These are phyloP conservation scores for Argentina anserina DNA, from an alignment of 306 rosid genomes.

Conservation along the genomic window DNA sequence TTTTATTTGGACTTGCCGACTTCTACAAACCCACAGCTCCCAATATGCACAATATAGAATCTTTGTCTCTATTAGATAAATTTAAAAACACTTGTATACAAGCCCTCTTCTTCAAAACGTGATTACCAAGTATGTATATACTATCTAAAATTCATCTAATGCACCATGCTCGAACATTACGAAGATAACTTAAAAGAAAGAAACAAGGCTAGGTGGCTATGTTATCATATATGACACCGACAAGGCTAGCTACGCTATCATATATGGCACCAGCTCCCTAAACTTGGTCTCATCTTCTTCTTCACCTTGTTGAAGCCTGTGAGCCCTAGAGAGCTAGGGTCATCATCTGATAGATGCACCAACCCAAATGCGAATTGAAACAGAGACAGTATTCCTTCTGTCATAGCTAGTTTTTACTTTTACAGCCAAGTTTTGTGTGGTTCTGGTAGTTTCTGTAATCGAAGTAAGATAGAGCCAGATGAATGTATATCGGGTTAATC, in stretches of 20 bases:
- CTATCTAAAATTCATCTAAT: background rate
- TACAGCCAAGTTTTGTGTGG: background rate
- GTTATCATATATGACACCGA: slow-evolving; percentile 4
- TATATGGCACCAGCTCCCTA: slow-evolving; percentile 16
- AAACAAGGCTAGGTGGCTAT: background rate
- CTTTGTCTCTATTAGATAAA: background rate
- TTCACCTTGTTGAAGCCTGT: slow-evolving; percentile 7
- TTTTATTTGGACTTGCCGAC: too few species aligned
- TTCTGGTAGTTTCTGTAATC: slow-evolving; percentile 5
- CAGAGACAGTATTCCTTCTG: background rate
- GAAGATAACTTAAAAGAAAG: background rate
- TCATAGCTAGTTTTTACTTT: background rate
- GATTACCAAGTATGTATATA: background rate
- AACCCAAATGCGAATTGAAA: slow-evolving; percentile 6
- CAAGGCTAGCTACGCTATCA: background rate
- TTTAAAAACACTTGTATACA: background rate
- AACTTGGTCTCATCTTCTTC: background rate
- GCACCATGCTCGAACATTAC: background rate
- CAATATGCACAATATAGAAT: background rate
- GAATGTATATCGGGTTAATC: slow-evolving; percentile 5
- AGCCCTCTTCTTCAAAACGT: background rate
- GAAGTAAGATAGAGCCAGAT: background rate
- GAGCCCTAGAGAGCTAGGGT: slow-evolving; percentile 7
- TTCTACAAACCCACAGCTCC: background rate
- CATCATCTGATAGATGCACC: background rate